A percentile compares a stretch with the other conserved stretches of the same genome.
Evolutionary conservation across 2,329 filamentous ascomycete genomes (phyloP).

Genomic region (Aschersonia sp.): DNA sequence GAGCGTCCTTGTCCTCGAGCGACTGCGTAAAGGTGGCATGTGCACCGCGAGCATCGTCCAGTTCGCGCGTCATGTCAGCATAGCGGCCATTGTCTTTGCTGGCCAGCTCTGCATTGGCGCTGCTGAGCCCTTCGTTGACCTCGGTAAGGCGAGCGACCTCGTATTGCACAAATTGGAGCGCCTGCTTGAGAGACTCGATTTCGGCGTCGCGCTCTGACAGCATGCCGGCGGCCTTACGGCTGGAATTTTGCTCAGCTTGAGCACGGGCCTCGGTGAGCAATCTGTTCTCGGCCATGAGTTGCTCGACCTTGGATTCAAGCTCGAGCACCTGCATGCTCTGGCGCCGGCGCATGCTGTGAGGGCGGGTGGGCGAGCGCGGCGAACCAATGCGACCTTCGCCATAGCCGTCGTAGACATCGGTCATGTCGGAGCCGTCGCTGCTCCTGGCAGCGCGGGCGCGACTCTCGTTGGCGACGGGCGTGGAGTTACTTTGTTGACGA

Average conservation of each 20-base stretch:
- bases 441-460: slow-evolving; percentile 44
- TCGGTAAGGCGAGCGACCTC: slow-evolving; percentile 71
- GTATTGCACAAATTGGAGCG: slow-evolving; percentile 65
- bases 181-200: slow-evolving; percentile 68
- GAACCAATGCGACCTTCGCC: slow-evolving; percentile 79
- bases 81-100: slow-evolving; percentile 63
- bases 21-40: slow-evolving; percentile 48
- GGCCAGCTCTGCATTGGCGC: slow-evolving; percentile 64
- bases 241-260: slow-evolving; percentile 51
- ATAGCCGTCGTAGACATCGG: slow-evolving; percentile 88
- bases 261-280: slow-evolving; percentile 59
- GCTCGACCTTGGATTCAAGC: slow-evolving; percentile 72
- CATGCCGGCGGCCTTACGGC: slow-evolving; percentile 52
- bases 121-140: slow-evolving; percentile 66
- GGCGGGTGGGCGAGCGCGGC: slow-evolving; percentile 82
- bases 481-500: slow-evolving; percentile 24
- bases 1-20: slow-evolving; percentile 68
- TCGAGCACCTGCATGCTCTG: slow-evolving; percentile 97
- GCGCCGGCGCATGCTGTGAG: slow-evolving; percentile 88
- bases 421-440: slow-evolving; percentile 44
- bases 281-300: slow-evolving; percentile 74
- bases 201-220: slow-evolving; percentile 75
- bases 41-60: slow-evolving; percentile 52
- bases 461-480: slow-evolving; percentile 75
- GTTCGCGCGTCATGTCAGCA: slow-evolving; percentile 49